Evolutionary conservation across 768 basidiomycete genomes (phyloP).

Genomic region (Asterophora lycoperdoides): DNA sequence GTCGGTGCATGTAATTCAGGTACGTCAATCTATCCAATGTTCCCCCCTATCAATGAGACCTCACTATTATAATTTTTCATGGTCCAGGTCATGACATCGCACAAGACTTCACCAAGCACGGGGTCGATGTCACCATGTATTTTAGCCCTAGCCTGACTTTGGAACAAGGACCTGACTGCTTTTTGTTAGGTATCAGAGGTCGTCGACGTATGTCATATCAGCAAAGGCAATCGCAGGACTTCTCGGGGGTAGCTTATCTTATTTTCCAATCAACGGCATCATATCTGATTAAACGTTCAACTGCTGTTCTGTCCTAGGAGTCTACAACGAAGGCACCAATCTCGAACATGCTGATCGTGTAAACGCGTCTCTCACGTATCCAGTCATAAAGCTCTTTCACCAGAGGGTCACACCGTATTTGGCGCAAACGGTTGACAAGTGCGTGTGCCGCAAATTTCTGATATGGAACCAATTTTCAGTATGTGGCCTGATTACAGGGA

Average conservation of each 20-base stretch:
- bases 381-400: constrained; percentile 8
- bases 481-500: constrained; percentile 22
- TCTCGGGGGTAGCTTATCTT: constrained; percentile 6
- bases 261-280: not conserved
- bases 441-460: not conserved
- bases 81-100: constrained; percentile 38
- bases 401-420: constrained; percentile 11
- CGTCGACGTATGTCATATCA: constrained; percentile 11
- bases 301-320: not conserved
- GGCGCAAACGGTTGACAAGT: constrained; percentile 16
- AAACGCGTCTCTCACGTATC: constrained; percentile 12
- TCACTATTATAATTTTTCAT: not conserved
- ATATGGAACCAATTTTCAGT: not conserved
- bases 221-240: constrained; percentile 10
- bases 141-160: not conserved
- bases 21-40: constrained; percentile 13
- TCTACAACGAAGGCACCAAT: constrained; percentile 12
- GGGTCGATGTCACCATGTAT: constrained; percentile 23
- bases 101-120: constrained; percentile 32
- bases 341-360: constrained; percentile 14
- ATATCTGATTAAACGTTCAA: not conserved
- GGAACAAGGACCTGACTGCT: not conserved
- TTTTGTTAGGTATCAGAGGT: constrained; percentile 10
- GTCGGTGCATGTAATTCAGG: constrained; percentile 65
- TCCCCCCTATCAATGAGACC: not conserved